Percentiles rank a stretch among this genome's conserved stretches.
Conservation (phyloP, 2,329 filamentous ascomycete genomes). For the Didymella glomerata region DNA sequence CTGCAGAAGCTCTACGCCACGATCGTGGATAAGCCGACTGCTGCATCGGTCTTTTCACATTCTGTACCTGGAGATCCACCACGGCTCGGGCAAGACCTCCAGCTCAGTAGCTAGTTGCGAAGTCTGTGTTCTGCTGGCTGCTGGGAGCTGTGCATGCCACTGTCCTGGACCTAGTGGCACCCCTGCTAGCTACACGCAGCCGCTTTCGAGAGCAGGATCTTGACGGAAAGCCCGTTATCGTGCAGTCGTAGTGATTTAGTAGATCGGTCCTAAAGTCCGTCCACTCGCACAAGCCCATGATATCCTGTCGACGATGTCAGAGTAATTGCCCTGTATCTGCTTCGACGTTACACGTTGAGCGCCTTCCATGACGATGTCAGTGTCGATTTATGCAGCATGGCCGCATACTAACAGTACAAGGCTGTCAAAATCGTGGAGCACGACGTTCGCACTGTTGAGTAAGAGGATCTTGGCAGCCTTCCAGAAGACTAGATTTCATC, state of each 20-base stretch:
- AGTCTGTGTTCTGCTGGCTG: background rate
- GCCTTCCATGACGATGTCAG: background rate
- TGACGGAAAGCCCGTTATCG: background rate
- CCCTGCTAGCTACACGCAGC: background rate
- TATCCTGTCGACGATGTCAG: background rate
- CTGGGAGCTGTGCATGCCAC: background rate
- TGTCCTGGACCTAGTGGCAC: background rate
- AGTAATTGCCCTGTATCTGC: background rate
- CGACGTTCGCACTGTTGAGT: background rate
- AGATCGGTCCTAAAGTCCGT: background rate
- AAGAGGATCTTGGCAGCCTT: background rate
- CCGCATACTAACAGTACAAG: background rate
- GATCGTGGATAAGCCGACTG: conserved; percentile 1
- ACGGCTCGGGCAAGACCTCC: conserved; percentile 2
- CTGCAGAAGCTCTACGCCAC: conserved; percentile 11
- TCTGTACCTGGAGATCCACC: conserved; percentile 1
- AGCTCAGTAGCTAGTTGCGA: background rate
- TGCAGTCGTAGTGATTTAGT: background rate
- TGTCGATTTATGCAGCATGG: background rate
- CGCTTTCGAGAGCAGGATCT: background rate
- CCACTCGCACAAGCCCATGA: background rate
- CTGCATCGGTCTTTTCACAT: conserved; percentile 1
- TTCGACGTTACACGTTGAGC: background rate
- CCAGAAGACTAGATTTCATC: background rate
- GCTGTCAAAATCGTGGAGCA: background rate